phyloP scores from a whole-genome alignment of 1,284 basidiomycete species.

The Ustilago crameri region DNA sequence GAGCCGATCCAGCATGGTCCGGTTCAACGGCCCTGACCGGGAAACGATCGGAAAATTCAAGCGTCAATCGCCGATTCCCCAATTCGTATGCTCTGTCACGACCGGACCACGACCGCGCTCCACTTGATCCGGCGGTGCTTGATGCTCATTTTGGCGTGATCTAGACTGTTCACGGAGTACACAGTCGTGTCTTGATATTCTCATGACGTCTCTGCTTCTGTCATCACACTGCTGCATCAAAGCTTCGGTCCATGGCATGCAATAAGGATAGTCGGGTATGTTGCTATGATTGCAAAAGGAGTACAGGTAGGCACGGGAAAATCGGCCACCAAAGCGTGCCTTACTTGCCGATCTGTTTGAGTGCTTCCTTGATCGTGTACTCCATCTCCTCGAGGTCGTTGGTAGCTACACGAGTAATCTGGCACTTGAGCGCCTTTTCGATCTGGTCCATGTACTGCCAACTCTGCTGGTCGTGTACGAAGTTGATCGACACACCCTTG shows the following conservation, averaged over 20 bases:
- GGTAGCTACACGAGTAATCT: slow-evolving; percentile 62
- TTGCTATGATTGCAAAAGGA: slow-evolving; percentile 11
- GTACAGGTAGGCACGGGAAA: neutral
- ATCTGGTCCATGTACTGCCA: slow-evolving; percentile 65
- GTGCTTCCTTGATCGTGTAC: slow-evolving; percentile 64
- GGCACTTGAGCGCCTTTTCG: slow-evolving; percentile 63
- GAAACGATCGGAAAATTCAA: too few relatives aligned
- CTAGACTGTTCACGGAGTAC: too few relatives aligned
- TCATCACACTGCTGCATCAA: slow-evolving; percentile 1
- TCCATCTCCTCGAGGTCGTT: slow-evolving; percentile 68
- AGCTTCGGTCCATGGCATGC: too few relatives aligned
- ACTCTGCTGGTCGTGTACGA: slow-evolving; percentile 65
- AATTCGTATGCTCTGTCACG: too few relatives aligned
- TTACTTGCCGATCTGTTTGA: slow-evolving; percentile 54
- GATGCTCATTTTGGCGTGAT: too few relatives aligned
- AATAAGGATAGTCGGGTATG: slow-evolving; percentile 16
- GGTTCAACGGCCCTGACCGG: too few relatives aligned
- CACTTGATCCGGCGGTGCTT: too few relatives aligned
- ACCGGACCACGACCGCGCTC: too few relatives aligned
- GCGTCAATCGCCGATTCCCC: too few relatives aligned
- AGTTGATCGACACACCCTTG: slow-evolving; percentile 68
- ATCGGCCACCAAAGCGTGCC: neutral
- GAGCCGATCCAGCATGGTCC: too few relatives aligned
- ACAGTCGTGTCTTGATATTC: neutral
- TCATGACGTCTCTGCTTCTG: neutral